Conservation (phyloP, 768 basidiomycete genomes). For the Suillus tomentosus region DNA sequence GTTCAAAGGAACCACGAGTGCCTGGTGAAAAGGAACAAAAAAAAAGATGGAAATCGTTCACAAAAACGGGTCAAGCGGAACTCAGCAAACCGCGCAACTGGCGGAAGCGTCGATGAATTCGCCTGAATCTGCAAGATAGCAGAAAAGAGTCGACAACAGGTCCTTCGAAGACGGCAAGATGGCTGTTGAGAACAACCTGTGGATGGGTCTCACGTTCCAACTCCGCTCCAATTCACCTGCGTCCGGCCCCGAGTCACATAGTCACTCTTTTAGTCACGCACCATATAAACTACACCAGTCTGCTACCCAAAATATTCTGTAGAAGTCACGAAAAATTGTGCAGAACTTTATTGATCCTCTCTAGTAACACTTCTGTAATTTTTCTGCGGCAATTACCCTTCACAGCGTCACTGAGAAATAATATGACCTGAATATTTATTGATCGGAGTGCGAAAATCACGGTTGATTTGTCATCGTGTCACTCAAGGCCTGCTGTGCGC, state of each 20-base stretch:
- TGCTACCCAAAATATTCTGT: neutral
- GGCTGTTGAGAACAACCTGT: constrained; percentile 38
- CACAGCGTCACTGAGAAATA: neutral
- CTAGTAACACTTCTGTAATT: neutral
- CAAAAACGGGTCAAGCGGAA: constrained; percentile 16
- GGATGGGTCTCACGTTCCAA: constrained; percentile 33
- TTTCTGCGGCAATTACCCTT: neutral
- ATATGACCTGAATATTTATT: neutral
- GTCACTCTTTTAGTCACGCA: constrained; percentile 17
- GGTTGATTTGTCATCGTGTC: constrained; percentile 19
- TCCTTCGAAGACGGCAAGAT: constrained; percentile 25
- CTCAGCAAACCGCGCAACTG: constrained; percentile 12
- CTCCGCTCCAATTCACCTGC: constrained; percentile 34
- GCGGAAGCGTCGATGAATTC: constrained; percentile 4
- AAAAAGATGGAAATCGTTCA: constrained; percentile 17
- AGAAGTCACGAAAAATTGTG: neutral
- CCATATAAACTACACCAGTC: constrained; percentile 4
- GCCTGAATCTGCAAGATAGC: constrained; percentile 3
- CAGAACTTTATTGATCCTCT: neutral
- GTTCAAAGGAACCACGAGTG: constrained; percentile 12
- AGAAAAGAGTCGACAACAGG: constrained; percentile 10
- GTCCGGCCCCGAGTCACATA: constrained; percentile 24
- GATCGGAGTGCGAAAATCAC: constrained; percentile 28
- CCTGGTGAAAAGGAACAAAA: constrained; percentile 13
- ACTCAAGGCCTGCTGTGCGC: constrained; percentile 15